phyloP scores from a whole-genome alignment of 192 early-diverging fungal species.

The Backusella psychrophila region DNA sequence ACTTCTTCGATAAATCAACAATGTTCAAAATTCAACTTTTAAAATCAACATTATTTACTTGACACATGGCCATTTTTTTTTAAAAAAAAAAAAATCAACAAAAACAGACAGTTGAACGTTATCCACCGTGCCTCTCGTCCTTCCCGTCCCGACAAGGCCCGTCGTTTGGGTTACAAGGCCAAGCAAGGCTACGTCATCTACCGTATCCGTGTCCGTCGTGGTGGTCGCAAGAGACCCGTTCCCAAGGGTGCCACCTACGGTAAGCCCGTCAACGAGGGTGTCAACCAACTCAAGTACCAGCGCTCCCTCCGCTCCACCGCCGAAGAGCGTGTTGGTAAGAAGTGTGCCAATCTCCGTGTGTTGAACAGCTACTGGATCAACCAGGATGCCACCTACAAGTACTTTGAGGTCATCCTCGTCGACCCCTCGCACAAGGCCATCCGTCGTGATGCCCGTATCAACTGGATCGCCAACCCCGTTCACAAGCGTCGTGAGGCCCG shows the following conservation, averaged over 20 bases:
- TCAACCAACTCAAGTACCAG: slow-evolving; percentile 98
- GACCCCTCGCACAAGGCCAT: slow-evolving; percentile 98
- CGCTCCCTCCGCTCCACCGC: slow-evolving; percentile 88
- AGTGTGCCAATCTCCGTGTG: slow-evolving; percentile 96
- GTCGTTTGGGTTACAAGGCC: slow-evolving; percentile 97
- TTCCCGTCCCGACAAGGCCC: slow-evolving; percentile 97
- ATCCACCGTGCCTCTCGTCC: slow-evolving; percentile 98
- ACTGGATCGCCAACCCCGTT: slow-evolving; percentile 97
- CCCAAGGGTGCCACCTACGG: slow-evolving; percentile 98
- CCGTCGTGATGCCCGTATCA: slow-evolving; percentile 97
- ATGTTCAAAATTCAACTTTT: neutral
- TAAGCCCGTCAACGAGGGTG: slow-evolving; percentile 97
- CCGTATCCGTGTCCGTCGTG: slow-evolving; percentile 97
- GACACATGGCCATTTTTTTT: too few species aligned
- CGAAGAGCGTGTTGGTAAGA: slow-evolving; percentile 97
- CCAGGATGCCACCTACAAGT: slow-evolving; percentile 99
- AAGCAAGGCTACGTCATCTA: slow-evolving; percentile 99
- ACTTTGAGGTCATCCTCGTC: slow-evolving; percentile 98
- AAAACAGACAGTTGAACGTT: slow-evolving; percentile 88
- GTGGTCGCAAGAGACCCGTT: slow-evolving; percentile 95
- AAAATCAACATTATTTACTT: neutral
- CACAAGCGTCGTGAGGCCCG: slow-evolving; percentile 99
- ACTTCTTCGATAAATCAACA: neutral
- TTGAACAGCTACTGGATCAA: slow-evolving; percentile 99
- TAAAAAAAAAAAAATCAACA: neutral